A percentile compares a stretch with the other conserved stretches of the same genome.
phyloP scores from a whole-genome alignment of 768 basidiomycete genomes.

The Rhodotorula babjevae region DNA sequence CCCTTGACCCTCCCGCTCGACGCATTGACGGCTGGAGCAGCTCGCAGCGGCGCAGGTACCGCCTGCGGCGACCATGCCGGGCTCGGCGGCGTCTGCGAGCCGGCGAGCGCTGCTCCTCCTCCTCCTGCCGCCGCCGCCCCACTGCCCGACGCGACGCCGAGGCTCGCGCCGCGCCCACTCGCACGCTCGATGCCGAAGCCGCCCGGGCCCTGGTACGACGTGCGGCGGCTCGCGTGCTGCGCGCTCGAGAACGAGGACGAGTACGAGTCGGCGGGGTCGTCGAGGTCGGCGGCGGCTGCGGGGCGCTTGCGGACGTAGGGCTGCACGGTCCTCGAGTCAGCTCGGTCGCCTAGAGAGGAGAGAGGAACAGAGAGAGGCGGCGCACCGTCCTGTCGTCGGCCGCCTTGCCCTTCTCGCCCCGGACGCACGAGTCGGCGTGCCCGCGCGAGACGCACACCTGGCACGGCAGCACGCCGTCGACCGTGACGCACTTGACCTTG shows the following conservation, averaged over 20 bases:
- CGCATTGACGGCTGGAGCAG: background rate
- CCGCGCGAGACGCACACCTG: background rate
- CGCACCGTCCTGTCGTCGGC: background rate
- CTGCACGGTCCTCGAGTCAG: background rate
- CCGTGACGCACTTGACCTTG: no score
- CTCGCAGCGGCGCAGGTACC: background rate
- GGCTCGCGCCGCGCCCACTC: background rate
- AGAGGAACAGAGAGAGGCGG: no score
- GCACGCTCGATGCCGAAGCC: no score
- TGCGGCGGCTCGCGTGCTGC: background rate
- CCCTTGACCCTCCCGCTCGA: background rate
- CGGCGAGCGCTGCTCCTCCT: background rate
- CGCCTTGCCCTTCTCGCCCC: background rate
- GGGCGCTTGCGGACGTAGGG: background rate
- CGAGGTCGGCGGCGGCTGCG: background rate
- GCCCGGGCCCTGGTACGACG: background rate
- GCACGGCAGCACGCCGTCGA: conserved; percentile 1
- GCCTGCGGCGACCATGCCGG: background rate
- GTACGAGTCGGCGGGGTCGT: background rate
- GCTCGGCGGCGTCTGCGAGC: background rate
- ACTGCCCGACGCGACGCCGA: no score
- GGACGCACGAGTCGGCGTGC: background rate
- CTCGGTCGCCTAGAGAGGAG: no score
- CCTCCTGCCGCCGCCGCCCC: background rate
- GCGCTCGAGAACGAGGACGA: no score